A percentile compares a stretch with the other conserved stretches of the same genome.
Conservation (phyloP, 768 basidiomycete genomes). For the Candolleomyces aberdarensis region DNA sequence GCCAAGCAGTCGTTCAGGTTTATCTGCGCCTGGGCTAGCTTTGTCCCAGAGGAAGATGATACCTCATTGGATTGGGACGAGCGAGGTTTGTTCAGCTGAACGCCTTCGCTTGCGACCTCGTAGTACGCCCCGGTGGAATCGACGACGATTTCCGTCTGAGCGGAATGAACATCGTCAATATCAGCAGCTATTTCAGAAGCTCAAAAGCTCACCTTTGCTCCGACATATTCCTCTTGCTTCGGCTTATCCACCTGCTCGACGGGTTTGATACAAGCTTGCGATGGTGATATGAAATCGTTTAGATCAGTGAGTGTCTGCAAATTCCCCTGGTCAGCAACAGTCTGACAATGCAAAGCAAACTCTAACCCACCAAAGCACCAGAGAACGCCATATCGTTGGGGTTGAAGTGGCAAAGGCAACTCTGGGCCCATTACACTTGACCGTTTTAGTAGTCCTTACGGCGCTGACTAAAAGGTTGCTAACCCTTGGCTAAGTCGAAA, state of each 20-base stretch:
- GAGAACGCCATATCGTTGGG: slow-evolving; percentile 70
- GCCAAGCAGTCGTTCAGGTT: slow-evolving; percentile 97
- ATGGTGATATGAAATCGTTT: slow-evolving; percentile 95
- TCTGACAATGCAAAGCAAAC: slow-evolving; percentile 20
- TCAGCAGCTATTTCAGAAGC: slow-evolving; percentile 8
- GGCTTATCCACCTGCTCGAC: slow-evolving; percentile 50
- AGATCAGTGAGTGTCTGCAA: slow-evolving; percentile 84
- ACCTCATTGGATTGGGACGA: slow-evolving; percentile 1
- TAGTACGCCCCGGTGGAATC: slow-evolving; percentile 86
- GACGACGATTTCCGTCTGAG: slow-evolving; percentile 88
- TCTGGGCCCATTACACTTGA: neutral
- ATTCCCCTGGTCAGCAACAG: neutral
- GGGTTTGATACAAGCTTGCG: slow-evolving; percentile 97
- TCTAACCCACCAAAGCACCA: slow-evolving; percentile 62
- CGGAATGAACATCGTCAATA: neutral
- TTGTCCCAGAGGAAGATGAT: slow-evolving; percentile 33
- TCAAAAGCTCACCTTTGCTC: slow-evolving; percentile 32
- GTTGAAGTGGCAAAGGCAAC: neutral
- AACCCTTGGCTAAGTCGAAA: neutral
- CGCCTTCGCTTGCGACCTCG: slow-evolving; percentile 48
- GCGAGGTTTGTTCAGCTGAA: slow-evolving; percentile 18
- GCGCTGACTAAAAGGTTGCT: neutral
- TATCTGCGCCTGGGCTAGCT: slow-evolving; percentile 91
- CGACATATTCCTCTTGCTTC: slow-evolving; percentile 25
- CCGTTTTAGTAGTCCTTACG: neutral